Percentiles rank a stretch among this genome's conserved stretches.
Evolutionary conservation across 495 filamentous ascomycete species (phyloP).

Genomic region (Aspergillus ostianus): DNA sequence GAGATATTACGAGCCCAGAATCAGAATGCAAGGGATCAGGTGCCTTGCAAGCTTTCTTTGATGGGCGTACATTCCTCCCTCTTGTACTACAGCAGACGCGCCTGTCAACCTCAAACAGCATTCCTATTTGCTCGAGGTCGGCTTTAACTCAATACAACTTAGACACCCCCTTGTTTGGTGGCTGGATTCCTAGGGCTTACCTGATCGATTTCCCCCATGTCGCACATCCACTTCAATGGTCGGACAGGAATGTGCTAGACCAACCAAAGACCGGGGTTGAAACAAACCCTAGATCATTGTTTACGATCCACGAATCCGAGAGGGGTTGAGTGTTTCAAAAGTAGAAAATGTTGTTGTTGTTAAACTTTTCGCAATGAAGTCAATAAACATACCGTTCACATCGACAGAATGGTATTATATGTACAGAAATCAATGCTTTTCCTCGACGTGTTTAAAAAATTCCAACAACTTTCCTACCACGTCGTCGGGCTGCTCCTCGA

Average conservation of each 20-base stretch:
- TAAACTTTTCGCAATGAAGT: too few relatives aligned
- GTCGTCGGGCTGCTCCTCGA: neutral
- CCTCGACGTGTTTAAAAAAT: neutral
- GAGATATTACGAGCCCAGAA: neutral
- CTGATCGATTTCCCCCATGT: neutral
- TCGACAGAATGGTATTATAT: too few relatives aligned
- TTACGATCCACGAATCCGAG: neutral
- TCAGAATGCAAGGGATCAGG: neutral
- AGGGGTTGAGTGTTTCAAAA: neutral
- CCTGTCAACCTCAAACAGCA: neutral
- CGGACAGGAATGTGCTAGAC: neutral
- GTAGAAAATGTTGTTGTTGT: too few relatives aligned
- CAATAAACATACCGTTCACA: too few relatives aligned
- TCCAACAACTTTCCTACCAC: neutral
- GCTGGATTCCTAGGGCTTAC: neutral
- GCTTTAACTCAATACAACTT: neutral
- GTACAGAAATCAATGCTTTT: neutral
- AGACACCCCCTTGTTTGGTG: neutral
- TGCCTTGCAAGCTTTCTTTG: neutral
- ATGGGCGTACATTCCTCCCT: neutral
- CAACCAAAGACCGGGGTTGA: neutral
- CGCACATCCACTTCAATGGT: neutral
- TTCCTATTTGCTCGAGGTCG: neutral
- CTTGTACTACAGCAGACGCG: neutral
- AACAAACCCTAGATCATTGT: neutral